Percentiles rank a stretch among this genome's conserved stretches.
These are phyloP conservation scores for Singerocomus inundabilis DNA, from an alignment of 1,284 basidiomycete species.

Conservation along the genomic window DNA sequence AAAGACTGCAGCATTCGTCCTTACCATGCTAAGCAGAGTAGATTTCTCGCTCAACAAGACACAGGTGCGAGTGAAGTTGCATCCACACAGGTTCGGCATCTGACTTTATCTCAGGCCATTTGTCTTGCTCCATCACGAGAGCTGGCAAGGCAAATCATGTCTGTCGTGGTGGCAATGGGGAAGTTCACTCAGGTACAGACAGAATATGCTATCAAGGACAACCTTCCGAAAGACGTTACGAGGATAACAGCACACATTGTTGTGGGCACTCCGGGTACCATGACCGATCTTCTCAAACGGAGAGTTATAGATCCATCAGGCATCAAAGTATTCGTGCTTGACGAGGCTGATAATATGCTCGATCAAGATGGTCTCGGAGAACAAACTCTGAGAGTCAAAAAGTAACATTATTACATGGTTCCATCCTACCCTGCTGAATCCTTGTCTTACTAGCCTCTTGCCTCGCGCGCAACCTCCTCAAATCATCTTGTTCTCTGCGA, in stretches of 20 bases:
- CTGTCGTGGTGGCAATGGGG: conserved; percentile 91
- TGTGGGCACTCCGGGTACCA: conserved; percentile 96
- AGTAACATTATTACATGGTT: conserved; percentile 40
- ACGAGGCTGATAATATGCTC: conserved; percentile 99
- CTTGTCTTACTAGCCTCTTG: conserved; percentile 51
- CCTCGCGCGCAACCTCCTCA: conserved; percentile 62
- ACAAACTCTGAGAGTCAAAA: conserved; percentile 93
- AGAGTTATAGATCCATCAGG: conserved; percentile 75
- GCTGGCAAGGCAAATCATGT: conserved; percentile 96
- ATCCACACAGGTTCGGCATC: background rate
- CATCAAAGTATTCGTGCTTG: conserved; percentile 93
- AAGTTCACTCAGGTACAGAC: conserved; percentile 93
- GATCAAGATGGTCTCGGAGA: conserved; percentile 96
- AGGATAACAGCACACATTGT: conserved; percentile 87
- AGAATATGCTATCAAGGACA: conserved; percentile 93
- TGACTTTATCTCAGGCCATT: conserved; percentile 59
- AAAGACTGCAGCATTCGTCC: conserved; percentile 97
- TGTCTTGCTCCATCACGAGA: conserved; percentile 96
- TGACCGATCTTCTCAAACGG: conserved; percentile 80
- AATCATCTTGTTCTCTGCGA: conserved; percentile 97
- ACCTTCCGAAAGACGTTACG: conserved; percentile 63
- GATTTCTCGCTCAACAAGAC: conserved; percentile 83
- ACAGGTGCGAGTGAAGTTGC: conserved; percentile 54
- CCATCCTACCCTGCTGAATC: conserved; percentile 8
- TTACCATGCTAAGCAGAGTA: conserved; percentile 95